These are phyloP conservation scores for Davidsoniella neocaledoniae DNA, from an alignment of 2,329 filamentous ascomycete genomes.

Conservation along the genomic window DNA sequence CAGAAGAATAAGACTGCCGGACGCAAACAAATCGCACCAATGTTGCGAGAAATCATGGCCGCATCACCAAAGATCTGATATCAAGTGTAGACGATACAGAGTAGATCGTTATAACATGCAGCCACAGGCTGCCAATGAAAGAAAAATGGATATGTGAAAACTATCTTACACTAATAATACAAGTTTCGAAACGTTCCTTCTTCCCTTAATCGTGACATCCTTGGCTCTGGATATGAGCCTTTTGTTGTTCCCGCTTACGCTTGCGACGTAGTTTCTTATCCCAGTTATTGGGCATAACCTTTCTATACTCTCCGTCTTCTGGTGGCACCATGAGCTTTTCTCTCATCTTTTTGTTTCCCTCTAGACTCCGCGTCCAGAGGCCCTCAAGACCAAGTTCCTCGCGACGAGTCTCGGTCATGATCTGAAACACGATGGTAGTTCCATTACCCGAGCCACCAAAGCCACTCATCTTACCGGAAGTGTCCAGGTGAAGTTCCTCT, in stretches of 20 bases:
- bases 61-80: neutral
- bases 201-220: neutral
- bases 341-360: constrained; percentile 18
- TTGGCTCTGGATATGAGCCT: neutral
- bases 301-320: neutral
- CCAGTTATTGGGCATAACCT: constrained; percentile 10
- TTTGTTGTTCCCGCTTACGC: constrained; percentile 9
- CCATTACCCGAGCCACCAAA: constrained; percentile 42
- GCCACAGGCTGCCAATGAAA: neutral
- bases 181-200: neutral
- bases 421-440: constrained; percentile 38
- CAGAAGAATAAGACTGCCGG: constrained; percentile 46
- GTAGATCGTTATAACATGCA: neutral
- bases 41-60: constrained; percentile 33
- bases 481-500: constrained; percentile 28
- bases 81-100: neutral
- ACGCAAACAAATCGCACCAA: constrained; percentile 52
- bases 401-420: constrained; percentile 37
- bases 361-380: constrained; percentile 30
- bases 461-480: constrained; percentile 49
- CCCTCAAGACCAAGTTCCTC: constrained; percentile 35
- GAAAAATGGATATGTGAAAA: neutral
- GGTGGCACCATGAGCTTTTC: constrained; percentile 13
- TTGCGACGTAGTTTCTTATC: constrained; percentile 10
- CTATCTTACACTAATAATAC: constrained; percentile 1